Percentiles rank a stretch among this genome's conserved stretches.
Evolutionary conservation across 2,329 filamentous ascomycete genomes (phyloP).

Genomic region (Colletotrichum sp.): DNA sequence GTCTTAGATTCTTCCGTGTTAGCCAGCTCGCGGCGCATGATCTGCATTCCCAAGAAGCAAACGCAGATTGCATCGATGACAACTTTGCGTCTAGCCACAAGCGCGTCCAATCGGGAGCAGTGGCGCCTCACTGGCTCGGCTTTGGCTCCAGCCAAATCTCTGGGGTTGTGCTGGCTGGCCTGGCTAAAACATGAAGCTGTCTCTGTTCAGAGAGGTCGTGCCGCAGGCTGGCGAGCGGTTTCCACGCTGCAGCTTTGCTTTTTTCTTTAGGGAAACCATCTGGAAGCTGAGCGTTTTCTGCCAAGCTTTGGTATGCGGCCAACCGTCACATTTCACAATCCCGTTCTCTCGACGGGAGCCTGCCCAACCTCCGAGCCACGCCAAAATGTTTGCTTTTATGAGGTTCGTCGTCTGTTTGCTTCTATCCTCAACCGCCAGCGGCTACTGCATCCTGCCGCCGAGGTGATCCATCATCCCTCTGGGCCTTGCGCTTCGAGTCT

Average conservation of each 20-base stretch:
- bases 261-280: background rate
- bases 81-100: background rate
- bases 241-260: background rate
- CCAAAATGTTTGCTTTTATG: constrained; percentile 5
- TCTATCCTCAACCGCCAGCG: background rate
- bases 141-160: background rate
- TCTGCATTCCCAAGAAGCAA: background rate
- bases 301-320: background rate
- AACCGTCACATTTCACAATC: background rate
- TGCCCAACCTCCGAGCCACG: background rate
- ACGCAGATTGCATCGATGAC: background rate
- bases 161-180: background rate
- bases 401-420: background rate
- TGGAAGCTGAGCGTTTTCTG: background rate
- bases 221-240: background rate
- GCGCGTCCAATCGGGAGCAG: background rate
- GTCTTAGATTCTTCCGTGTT: background rate
- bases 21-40: background rate
- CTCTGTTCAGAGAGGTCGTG: background rate
- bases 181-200: background rate
- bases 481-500: background rate
- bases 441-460: constrained; percentile 5
- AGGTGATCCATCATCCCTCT: background rate
- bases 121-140: background rate
- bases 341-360: background rate